phyloP scores from a whole-genome alignment of 2,329 filamentous ascomycete species.

The Cladosporium sp. region DNA sequence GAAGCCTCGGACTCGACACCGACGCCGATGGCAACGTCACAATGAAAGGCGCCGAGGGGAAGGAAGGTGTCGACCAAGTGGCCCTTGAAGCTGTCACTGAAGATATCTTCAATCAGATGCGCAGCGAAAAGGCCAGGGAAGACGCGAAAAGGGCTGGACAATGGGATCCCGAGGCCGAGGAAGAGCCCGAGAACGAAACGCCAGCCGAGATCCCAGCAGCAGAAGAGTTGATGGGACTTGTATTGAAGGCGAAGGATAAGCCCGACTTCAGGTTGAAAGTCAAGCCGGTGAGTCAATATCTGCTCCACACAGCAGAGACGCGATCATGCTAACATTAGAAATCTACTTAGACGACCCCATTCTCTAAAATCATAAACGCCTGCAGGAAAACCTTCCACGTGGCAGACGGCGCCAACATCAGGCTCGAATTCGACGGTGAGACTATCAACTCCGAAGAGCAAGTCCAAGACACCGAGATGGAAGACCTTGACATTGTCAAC shows the following conservation, averaged over 20 bases:
- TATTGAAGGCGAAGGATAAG: conserved; percentile 48
- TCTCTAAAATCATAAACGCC: conserved; percentile 57
- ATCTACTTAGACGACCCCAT: conserved; percentile 47
- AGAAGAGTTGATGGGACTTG: conserved; percentile 37
- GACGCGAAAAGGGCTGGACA: conserved; percentile 12
- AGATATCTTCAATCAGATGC: conserved; percentile 52
- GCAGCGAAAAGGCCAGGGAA: conserved; percentile 41
- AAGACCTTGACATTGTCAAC: conserved; percentile 70
- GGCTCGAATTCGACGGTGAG: conserved; percentile 72
- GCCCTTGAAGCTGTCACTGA: conserved; percentile 73
- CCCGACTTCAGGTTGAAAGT: conserved; percentile 49
- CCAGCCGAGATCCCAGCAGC: conserved; percentile 29
- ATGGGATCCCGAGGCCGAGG: conserved; percentile 16
- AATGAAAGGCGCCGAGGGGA: conserved; percentile 44
- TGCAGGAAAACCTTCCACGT: conserved; percentile 56
- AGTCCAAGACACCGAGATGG: conserved; percentile 65
- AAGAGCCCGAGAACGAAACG: conserved; percentile 16
- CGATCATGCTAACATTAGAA: neutral
- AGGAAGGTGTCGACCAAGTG: conserved; percentile 53
- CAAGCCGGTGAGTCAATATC: conserved; percentile 37
- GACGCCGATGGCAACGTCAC: conserved; percentile 37
- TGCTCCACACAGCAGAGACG: neutral
- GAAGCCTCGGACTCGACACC: conserved; percentile 58
- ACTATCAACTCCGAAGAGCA: conserved; percentile 55
- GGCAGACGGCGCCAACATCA: conserved; percentile 48